Base-by-base conservation (phyloP, 2,329 filamentous ascomycete genomes). In the Aspergillus novofumigatus region DNA sequence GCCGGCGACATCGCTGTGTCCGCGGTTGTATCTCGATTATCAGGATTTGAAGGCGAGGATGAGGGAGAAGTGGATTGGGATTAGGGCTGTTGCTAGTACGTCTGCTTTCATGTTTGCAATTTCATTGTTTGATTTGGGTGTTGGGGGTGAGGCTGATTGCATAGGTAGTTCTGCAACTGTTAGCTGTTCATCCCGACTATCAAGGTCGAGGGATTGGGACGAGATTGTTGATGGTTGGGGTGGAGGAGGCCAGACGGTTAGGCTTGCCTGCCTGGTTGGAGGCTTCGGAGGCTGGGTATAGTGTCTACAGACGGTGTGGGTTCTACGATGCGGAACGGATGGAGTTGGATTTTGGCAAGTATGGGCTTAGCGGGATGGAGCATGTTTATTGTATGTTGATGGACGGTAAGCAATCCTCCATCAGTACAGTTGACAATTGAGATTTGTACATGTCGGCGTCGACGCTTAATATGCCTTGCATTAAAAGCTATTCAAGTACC, bases 161-260 rank as follows among this genome's bases (percentile, higher is more conserved):
- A 14, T 35, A 48, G 53, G 11, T 35, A 55, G 53, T 55, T 17
- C 49, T 55, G 3, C 48, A 55, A 44, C n/a, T 55, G 9, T 14
- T 55, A n/a, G 49, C 38, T 3, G 48, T 55, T n/a, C 49, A 47
- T 26, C 48, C 53, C 1, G 7, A 28, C 6, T 55, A 55, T n/a
- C 53, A 55, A 7, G 25, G 38, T 26, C 49, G 49, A 8, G 53
- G 53, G 4, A 51, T 55, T 21, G 53, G 53, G 11, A 55, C 49
- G 2, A 32, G 9, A 23, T 25, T 55, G 17, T 8, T 55, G 5
- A 47, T 9, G 20, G 11, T 35, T 1, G 53, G 53, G 14, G 48
- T 55, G 21, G 20, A 55, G n/a, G 53, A 55, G 26, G 53, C 23
- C 0, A 20, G 45, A 8, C 5, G 17, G 3, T 41, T 48, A 2